These are phyloP conservation scores for Pseudozyma thailandica DNA, from an alignment of 1,284 basidiomycete species.

Conservation along the genomic window DNA sequence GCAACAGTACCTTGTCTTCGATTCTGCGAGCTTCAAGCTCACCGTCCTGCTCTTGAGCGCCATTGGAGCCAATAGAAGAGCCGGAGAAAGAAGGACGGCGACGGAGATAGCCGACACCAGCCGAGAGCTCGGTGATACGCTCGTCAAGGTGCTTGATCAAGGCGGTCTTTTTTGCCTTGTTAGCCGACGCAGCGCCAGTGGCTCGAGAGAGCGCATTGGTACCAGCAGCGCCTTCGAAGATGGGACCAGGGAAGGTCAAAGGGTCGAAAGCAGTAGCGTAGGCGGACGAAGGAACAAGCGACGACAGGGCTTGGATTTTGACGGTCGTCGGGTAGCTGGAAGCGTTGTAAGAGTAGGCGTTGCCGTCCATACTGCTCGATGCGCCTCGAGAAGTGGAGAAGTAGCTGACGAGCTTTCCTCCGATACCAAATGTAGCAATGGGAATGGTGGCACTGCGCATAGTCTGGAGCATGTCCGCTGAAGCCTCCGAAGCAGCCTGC, in stretches of 20 bases:
- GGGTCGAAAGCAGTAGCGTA: slow-evolving; percentile 62
- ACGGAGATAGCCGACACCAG: slow-evolving; percentile 61
- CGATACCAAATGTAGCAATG: slow-evolving; percentile 61
- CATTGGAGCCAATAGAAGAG: slow-evolving; percentile 14
- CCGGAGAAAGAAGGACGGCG: slow-evolving; percentile 44
- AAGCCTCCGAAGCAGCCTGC: slow-evolving; percentile 20
- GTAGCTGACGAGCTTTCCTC: slow-evolving; percentile 62
- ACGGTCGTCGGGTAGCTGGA: slow-evolving; percentile 43
- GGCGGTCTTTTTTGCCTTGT: slow-evolving; percentile 59
- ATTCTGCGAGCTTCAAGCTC: slow-evolving; percentile 55
- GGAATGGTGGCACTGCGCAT: slow-evolving; percentile 55
- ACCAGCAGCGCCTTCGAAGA: slow-evolving; percentile 52
- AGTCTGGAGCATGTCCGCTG: slow-evolving; percentile 54
- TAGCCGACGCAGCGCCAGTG: slow-evolving; percentile 34
- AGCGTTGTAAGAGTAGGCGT: slow-evolving; percentile 39
- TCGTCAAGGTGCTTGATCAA: slow-evolving; percentile 60
- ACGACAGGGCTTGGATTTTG: slow-evolving; percentile 43
- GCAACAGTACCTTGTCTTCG: slow-evolving; percentile 62
- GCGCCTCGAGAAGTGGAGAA: slow-evolving; percentile 45
- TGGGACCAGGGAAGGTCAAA: slow-evolving; percentile 60
- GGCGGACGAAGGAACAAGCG: slow-evolving; percentile 49
- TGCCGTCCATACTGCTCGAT: slow-evolving; percentile 4
- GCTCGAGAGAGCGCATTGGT: slow-evolving; percentile 54
- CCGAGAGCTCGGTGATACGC: slow-evolving; percentile 54
- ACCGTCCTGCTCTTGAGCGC: slow-evolving; percentile 14